Base-by-base conservation (phyloP, 441 rosid species). In the Cnidoscolus chayamansa region DNA sequence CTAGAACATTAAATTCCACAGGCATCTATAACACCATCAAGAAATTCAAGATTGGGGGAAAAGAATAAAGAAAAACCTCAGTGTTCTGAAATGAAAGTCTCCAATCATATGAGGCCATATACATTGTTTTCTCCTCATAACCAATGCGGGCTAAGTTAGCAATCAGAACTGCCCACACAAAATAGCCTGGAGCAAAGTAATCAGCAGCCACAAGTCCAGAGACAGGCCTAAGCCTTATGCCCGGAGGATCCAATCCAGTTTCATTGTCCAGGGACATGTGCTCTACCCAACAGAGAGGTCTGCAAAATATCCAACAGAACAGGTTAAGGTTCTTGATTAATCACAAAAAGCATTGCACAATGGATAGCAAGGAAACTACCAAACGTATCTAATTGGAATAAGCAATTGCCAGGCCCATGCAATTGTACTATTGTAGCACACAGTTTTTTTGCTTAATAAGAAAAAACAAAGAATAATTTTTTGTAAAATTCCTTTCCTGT, bases 101-200 rank as follows among this genome's bases (percentile, higher is more conserved):
- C 99, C 99, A 95, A 84, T 95, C 97, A 80, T 95, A 95, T 48
- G 99, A 83, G 72, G 98, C 98, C 99, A 93, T 93, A 70, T 87
- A 88, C 97, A 95, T 88, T 47, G 81, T 95, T 76, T 95, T 95
- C 81, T 90, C 99, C 79, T 95, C 99, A 62, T 95, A 95, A 67
- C 99, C 99, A 74, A 95, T 82, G 68, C 82, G 90, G 58, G 99
- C 98, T 81, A 95, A 86, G 80, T 93, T 95, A 74, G 93, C 97
- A 74, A 95, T 95, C 77, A 93, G 77, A 81, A 95, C 97, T 2
- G 99, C 99, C 99, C 99, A 95, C 25, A 93, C 98, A 79, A 95
- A 95, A 82, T 91, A 95, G 20, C 98, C 97, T 20, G 99, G 92
- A 61, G 91, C 93, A 83, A 95, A 95, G 81, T 95, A 93, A 79